A percentile compares a stretch with the other conserved stretches of the same genome.
Evolutionary conservation across 2,329 filamentous ascomycete genomes (phyloP).

Genomic region (Bertia moriformis): DNA sequence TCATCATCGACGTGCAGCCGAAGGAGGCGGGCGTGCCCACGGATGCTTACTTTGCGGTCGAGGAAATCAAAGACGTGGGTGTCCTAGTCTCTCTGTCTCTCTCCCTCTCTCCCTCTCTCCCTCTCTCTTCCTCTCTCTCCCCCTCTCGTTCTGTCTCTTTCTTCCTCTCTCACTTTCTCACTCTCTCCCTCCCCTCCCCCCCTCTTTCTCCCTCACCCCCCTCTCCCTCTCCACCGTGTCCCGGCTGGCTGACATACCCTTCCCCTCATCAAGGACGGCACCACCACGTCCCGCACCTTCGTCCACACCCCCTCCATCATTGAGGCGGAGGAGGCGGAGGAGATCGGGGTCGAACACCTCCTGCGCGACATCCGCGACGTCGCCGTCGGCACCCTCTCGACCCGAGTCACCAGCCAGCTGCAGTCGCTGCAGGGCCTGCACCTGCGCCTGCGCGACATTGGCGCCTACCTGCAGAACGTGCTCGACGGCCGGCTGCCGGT

Average conservation of each 20-base stretch:
- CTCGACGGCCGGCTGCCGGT: constrained; percentile 82
- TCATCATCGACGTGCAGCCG: constrained; percentile 96
- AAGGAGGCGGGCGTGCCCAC: constrained; percentile 96
- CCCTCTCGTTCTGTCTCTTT: too few species aligned
- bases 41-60: constrained; percentile 96
- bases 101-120: too few species aligned
- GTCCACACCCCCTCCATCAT: constrained; percentile 97
- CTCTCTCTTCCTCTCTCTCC: neutral
- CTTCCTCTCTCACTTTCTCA: too few species aligned
- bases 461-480: constrained; percentile 88
- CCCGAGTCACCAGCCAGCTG: constrained; percentile 90
- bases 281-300: constrained; percentile 90
- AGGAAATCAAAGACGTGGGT: constrained; percentile 96
- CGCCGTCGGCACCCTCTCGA: constrained; percentile 88
- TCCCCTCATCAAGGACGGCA: constrained; percentile 59
- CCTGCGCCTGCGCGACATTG: constrained; percentile 85
- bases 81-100: neutral
- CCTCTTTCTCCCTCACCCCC: too few species aligned
- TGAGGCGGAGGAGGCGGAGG: constrained; percentile 95
- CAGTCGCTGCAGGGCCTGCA: constrained; percentile 95
- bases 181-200: too few species aligned
- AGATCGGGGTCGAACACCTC: constrained; percentile 95
- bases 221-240: too few species aligned
- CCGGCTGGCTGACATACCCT: constrained; percentile 6
- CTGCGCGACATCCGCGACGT: constrained; percentile 96